Conservation (phyloP, 495 filamentous ascomycete genomes). For the Thozetella sp. region DNA sequence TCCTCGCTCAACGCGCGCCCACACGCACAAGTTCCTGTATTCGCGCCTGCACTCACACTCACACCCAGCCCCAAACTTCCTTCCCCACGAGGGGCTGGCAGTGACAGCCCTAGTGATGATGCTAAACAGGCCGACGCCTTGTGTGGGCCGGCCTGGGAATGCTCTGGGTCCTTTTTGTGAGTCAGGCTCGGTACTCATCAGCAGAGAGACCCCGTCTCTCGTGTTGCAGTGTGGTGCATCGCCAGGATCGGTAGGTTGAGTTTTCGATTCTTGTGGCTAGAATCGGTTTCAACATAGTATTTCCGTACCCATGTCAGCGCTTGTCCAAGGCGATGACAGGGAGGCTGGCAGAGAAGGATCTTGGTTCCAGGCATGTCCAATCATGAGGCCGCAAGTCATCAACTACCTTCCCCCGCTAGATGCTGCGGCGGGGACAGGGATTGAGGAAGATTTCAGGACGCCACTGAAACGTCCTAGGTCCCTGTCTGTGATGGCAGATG, state of each 20-base stretch:
- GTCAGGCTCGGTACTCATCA: background rate
- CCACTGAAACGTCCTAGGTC: slow-evolving; percentile 22
- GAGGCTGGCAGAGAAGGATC: slow-evolving; percentile 8
- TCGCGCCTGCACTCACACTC: no score
- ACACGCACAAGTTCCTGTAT: no score
- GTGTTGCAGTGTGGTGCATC: background rate
- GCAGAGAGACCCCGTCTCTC: background rate
- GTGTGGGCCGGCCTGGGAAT: background rate
- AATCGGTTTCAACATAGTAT: slow-evolving; percentile 12
- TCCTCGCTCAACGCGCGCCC: no score
- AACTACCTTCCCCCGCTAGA: background rate
- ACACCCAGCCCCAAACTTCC: no score
- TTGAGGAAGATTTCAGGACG: slow-evolving; percentile 19
- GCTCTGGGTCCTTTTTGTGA: background rate
- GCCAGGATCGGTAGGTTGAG: background rate
- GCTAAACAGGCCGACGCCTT: no score
- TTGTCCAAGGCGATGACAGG: slow-evolving; percentile 14
- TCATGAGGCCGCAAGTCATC: slow-evolving; percentile 7
- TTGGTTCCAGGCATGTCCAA: slow-evolving; percentile 8
- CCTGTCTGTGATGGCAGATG: slow-evolving; percentile 10
- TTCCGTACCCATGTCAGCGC: slow-evolving; percentile 8
- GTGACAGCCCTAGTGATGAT: no score
- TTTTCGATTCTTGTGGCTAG: background rate
- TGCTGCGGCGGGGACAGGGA: slow-evolving; percentile 16
- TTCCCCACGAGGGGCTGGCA: no score